Conservation (phyloP, 2,329 filamentous ascomycete species). For the Aspergillus versicolor region DNA sequence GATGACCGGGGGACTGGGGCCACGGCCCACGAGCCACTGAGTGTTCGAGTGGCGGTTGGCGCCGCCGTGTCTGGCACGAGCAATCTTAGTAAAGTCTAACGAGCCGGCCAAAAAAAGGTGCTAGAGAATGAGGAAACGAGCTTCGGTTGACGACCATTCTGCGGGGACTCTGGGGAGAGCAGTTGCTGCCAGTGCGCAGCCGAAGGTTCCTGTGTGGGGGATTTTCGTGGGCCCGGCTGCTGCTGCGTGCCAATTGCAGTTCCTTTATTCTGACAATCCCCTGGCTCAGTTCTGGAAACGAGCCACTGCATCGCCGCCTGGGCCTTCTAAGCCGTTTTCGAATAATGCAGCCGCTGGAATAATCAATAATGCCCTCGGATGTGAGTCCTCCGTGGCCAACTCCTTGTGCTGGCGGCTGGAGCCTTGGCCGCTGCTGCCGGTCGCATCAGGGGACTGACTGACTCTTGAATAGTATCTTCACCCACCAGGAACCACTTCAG, state of each 20-base stretch:
- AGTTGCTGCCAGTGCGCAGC: constrained; percentile 10
- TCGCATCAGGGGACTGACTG: neutral
- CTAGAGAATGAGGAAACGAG: neutral
- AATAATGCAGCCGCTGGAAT: neutral
- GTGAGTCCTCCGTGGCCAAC: constrained; percentile 1
- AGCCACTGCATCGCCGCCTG: neutral
- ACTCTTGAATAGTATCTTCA: too few species aligned
- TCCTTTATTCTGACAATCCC: neutral
- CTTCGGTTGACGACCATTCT: constrained; percentile 9
- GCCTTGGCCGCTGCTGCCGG: neutral
- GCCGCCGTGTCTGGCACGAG: constrained; percentile 12
- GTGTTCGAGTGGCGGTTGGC: constrained; percentile 18
- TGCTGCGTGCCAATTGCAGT: constrained; percentile 13
- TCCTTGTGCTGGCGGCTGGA: neutral
- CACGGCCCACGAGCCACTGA: constrained; percentile 1
- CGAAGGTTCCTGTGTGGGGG: constrained; percentile 18
- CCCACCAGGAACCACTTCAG: too few species aligned
- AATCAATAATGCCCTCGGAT: neutral
- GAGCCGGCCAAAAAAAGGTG: constrained; percentile 4
- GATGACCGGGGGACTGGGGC: neutral
- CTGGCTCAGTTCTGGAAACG: constrained; percentile 1
- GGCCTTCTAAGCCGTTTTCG: neutral
- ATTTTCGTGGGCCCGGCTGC: constrained; percentile 20
- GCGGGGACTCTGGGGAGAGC: constrained; percentile 23
- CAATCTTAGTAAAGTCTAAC: neutral